Conservation (phyloP, 2,329 filamentous ascomycete species). For the Didymosphaeria variabile region DNA sequence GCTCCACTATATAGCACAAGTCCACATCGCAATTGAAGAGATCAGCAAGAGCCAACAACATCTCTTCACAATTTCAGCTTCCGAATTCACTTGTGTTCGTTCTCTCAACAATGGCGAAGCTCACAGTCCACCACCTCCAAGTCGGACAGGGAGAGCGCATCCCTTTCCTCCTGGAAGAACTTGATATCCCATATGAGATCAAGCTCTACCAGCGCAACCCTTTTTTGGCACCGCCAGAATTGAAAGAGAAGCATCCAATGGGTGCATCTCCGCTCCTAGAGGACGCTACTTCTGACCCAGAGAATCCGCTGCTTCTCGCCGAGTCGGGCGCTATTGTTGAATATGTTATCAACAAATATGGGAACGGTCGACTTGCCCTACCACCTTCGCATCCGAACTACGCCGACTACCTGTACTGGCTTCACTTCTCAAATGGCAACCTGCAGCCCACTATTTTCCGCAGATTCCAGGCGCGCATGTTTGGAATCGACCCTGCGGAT, state of each 20-base stretch:
- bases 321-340: constrained; percentile 69
- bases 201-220: constrained; percentile 59
- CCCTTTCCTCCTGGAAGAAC: constrained; percentile 72
- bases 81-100: neutral
- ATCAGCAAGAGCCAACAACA: neutral
- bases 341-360: constrained; percentile 67
- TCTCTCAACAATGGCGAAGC: constrained; percentile 22
- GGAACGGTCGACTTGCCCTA: constrained; percentile 58
- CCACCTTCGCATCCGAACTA: constrained; percentile 60
- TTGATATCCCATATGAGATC: constrained; percentile 63
- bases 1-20: neutral
- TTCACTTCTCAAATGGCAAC: constrained; percentile 62
- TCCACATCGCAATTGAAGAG: neutral
- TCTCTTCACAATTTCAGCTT: too few relatives aligned
- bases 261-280: constrained; percentile 69
- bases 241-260: constrained; percentile 50
- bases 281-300: constrained; percentile 54
- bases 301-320: constrained; percentile 62
- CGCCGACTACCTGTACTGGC: constrained; percentile 71
- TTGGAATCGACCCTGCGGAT: constrained; percentile 38
- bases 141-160: constrained; percentile 70
- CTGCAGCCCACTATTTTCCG: constrained; percentile 51
- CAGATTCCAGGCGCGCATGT: constrained; percentile 37
- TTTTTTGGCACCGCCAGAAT: constrained; percentile 46
- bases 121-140: constrained; percentile 50